These are phyloP conservation scores for Drechslerella dactyloides DNA, from an alignment of 2,329 filamentous ascomycete genomes.

Conservation along the genomic window DNA sequence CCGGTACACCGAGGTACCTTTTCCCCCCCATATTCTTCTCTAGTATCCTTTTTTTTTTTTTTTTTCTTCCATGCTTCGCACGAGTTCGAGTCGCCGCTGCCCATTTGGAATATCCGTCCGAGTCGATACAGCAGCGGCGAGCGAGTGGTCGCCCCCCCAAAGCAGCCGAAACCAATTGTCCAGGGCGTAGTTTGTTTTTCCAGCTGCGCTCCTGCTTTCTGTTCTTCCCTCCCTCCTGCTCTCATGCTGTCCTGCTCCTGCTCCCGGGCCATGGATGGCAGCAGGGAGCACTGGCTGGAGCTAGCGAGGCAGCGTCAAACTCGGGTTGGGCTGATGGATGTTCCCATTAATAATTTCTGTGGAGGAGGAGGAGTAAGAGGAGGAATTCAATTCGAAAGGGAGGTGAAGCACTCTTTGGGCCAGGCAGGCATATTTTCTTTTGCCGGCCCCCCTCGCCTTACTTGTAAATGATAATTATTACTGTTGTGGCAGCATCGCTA, in stretches of 20 bases:
- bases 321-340: constrained; percentile 34
- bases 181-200: constrained; percentile 22
- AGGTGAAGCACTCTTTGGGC: constrained; percentile 26
- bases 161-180: constrained; percentile 24
- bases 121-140: constrained; percentile 27
- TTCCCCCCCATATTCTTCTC: constrained; percentile 34
- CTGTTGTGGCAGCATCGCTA: not conserved
- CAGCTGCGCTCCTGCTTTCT: constrained; percentile 49
- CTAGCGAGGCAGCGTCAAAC: constrained; percentile 18
- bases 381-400: constrained; percentile 9
- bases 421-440: constrained; percentile 12
- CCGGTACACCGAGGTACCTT: constrained; percentile 48
- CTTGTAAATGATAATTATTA: not conserved
- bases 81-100: constrained; percentile 43
- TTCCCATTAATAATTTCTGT: constrained; percentile 41
- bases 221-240: not conserved
- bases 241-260: no score
- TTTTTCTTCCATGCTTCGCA: constrained; percentile 14
- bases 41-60: constrained; percentile 7
- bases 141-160: constrained; percentile 43
- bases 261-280: constrained; percentile 9
- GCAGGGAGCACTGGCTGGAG: constrained; percentile 15
- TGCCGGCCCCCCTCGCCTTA: constrained; percentile 10
- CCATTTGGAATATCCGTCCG: constrained; percentile 51
- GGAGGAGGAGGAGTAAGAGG: constrained; percentile 15